Evolutionary conservation across 2,329 filamentous ascomycete genomes (phyloP).

Genomic region (Coniosporium tulheliwenetii): DNA sequence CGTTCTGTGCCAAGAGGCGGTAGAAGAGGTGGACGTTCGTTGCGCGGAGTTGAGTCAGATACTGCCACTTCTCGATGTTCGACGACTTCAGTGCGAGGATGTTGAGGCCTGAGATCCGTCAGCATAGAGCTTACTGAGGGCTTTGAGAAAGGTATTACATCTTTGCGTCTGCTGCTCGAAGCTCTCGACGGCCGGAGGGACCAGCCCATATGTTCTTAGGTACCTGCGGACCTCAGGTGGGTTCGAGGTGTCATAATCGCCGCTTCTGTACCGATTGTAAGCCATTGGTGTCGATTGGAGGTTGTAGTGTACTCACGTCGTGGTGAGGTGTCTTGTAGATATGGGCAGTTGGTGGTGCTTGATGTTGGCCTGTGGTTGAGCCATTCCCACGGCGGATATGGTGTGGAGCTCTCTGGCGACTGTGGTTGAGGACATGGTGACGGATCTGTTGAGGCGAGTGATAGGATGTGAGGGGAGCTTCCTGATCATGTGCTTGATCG

Average conservation of each 20-base stretch:
- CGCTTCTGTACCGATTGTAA: conserved; percentile 15
- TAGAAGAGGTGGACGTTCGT: conserved; percentile 73
- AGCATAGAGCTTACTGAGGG: neutral
- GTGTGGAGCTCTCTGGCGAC: no score
- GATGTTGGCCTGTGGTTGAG: conserved; percentile 17
- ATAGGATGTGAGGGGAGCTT: no score
- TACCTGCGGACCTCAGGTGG: conserved; percentile 32
- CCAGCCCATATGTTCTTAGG: conserved; percentile 36
- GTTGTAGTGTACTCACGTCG: conserved; percentile 14
- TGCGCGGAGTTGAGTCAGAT: conserved; percentile 59
- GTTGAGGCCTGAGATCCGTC: conserved; percentile 45
- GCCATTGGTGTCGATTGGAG: conserved; percentile 2
- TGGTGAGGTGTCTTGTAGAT: conserved; percentile 20
- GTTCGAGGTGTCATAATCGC: conserved; percentile 35
- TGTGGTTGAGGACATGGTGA: no score
- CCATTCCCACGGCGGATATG: no score
- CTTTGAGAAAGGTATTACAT: conserved; percentile 23
- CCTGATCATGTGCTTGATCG: no score
- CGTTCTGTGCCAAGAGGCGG: conserved; percentile 61
- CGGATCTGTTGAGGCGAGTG: no score
- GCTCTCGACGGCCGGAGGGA: conserved; percentile 33
- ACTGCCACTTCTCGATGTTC: conserved; percentile 68
- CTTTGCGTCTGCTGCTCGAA: conserved; percentile 33
- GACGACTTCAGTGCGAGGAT: conserved; percentile 57
- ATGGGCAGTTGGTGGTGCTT: conserved; percentile 14